Percentiles rank a stretch among this genome's conserved stretches.
phyloP scores from a whole-genome alignment of 768 basidiomycete genomes.

The Saitozyma podzolica region DNA sequence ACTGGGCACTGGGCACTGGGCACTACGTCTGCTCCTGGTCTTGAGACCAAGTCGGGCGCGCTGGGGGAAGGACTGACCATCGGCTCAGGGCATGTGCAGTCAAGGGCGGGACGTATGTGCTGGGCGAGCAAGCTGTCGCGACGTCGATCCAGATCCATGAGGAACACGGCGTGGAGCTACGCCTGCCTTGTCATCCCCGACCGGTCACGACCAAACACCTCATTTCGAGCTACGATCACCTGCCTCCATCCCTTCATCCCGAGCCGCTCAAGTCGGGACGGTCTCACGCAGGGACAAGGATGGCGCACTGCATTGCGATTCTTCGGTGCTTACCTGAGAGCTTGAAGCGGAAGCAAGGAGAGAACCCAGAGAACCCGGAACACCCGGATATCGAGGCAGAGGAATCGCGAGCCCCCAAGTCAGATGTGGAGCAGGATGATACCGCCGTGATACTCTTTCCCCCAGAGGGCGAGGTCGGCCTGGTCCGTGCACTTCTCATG shows the following conservation, averaged over 20 bases:
- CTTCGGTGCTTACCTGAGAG: conserved; percentile 19
- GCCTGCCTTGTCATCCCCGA: conserved; percentile 37
- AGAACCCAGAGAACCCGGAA: background rate
- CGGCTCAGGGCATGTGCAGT: conserved; percentile 74
- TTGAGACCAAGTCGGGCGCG: conserved; percentile 53
- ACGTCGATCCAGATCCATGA: conserved; percentile 13
- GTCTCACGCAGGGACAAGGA: background rate
- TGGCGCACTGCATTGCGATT: conserved; percentile 42
- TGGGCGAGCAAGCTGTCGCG: conserved; percentile 46
- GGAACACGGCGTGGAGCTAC: conserved; percentile 15
- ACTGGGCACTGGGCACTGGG: too few species aligned
- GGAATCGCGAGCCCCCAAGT: background rate
- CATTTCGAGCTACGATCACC: conserved; percentile 30
- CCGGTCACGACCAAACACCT: conserved; percentile 31
- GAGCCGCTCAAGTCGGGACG: background rate
- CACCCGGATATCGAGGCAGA: conserved; percentile 4
- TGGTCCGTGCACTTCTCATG: conserved; percentile 47
- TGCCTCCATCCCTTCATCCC: conserved; percentile 13
- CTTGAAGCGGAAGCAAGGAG: conserved; percentile 5
- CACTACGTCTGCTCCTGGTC: background rate
- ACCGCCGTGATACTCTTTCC: conserved; percentile 48
- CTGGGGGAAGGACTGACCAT: background rate
- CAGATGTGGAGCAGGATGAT: conserved; percentile 34
- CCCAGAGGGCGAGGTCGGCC: conserved; percentile 24
- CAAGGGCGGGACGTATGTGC: conserved; percentile 56